phyloP scores from a whole-genome alignment of 2,329 filamentous ascomycete genomes.

The Epichloe uncinata region DNA sequence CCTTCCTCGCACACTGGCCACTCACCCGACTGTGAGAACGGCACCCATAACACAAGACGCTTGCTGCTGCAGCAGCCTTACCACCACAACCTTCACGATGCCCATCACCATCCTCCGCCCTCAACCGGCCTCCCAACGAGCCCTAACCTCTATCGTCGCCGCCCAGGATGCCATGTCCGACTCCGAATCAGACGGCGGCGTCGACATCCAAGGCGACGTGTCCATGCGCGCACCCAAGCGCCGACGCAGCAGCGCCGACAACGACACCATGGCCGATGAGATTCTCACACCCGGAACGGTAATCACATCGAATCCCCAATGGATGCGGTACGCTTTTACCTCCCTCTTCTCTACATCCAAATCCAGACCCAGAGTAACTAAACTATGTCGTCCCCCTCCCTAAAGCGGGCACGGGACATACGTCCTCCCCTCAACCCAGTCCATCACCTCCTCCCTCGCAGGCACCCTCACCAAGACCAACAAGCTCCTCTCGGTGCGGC shows the following conservation, averaged over 20 bases:
- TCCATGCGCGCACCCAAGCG: conserved; percentile 31
- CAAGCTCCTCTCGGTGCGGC: conserved; percentile 85
- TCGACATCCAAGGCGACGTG: conserved; percentile 30
- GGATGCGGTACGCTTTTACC: conserved; percentile 57
- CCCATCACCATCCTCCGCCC: conserved; percentile 36
- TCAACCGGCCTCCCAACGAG: conserved; percentile 17
- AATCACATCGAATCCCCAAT: conserved; percentile 86
- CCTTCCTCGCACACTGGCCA: neutral
- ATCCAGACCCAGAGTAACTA: neutral
- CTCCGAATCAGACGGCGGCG: conserved; percentile 32
- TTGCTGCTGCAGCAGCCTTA: neutral
- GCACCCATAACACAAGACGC: no score
- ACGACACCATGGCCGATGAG: conserved; percentile 22
- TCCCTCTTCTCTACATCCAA: neutral
- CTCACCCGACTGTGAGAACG: neutral
- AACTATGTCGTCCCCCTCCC: neutral
- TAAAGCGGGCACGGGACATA: conserved; percentile 85
- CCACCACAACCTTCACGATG: conserved; percentile 17
- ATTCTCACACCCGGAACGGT: conserved; percentile 83
- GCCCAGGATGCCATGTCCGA: conserved; percentile 24
- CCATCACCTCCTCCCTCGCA: conserved; percentile 81
- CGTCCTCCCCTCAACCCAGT: conserved; percentile 43
- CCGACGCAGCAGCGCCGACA: conserved; percentile 16
- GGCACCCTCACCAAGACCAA: conserved; percentile 89
- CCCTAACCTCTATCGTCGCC: conserved; percentile 10